Percentiles rank a stretch among this genome's conserved stretches.
These are phyloP conservation scores for Mitragyna speciosa DNA, from an alignment of 257 asterid genomes.

Conservation along the genomic window DNA sequence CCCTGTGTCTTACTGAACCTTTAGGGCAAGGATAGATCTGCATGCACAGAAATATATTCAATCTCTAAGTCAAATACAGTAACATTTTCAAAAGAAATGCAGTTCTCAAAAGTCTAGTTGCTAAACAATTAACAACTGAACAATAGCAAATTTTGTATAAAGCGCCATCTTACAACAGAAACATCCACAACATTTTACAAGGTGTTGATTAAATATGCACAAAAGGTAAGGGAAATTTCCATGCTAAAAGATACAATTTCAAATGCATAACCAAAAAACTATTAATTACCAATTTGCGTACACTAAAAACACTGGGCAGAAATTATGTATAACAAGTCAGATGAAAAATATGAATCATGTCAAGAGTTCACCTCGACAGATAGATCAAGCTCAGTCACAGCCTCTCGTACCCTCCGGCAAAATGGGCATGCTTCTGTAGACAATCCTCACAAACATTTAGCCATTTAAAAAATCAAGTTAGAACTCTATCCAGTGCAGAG, in stretches of 20 bases:
- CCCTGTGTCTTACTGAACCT: conserved; percentile 73
- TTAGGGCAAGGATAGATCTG: conserved; percentile 88
- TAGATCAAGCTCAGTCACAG: conserved; percentile 78
- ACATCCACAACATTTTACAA: background rate
- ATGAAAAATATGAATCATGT: background rate
- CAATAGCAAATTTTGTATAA: background rate
- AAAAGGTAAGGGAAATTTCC: background rate
- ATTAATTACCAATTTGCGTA: too few species aligned
- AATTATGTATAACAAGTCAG: background rate
- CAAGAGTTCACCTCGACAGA: conserved; percentile 52
- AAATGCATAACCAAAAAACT: background rate
- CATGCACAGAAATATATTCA: conserved; percentile 5
- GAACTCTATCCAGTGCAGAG: background rate
- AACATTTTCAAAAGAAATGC: background rate
- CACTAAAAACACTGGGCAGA: background rate
- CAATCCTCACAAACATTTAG: conserved; percentile 31
- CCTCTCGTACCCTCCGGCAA: conserved; percentile 88
- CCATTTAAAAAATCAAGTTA: background rate
- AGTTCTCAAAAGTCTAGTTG: background rate
- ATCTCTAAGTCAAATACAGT: too few species aligned
- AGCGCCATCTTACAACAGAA: background rate
- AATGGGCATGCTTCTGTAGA: conserved; percentile 91
- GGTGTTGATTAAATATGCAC: background rate
- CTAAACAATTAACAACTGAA: background rate
- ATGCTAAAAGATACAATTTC: background rate